Conservation (phyloP, 148 eudicot species). For the Rhododendron molle region DNA sequence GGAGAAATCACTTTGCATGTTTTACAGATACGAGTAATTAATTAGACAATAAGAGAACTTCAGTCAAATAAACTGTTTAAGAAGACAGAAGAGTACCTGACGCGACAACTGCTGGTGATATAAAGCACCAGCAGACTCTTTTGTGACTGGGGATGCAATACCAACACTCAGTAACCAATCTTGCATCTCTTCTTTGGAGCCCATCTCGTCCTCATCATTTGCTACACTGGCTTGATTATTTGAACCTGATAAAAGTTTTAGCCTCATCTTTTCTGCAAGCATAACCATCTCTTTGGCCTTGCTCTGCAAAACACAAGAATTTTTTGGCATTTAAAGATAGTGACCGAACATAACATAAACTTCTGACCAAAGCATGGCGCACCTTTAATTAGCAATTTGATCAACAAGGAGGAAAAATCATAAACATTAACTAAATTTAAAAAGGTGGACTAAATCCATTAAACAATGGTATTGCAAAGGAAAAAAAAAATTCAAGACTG, state of each 20-base stretch:
- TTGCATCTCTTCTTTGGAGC: constrained; percentile 95
- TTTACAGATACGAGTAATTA: background rate
- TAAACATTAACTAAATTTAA: background rate
- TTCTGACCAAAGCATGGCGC: background rate
- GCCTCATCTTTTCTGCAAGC: constrained; percentile 95
- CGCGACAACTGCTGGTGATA: constrained; percentile 97
- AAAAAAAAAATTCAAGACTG: background rate
- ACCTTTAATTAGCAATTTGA: background rate
- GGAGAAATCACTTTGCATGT: background rate
- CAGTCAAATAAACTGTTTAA: background rate
- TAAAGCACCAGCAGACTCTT: constrained; percentile 95
- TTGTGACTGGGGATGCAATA: constrained; percentile 96
- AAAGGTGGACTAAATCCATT: background rate
- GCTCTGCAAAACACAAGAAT: constrained; percentile 38
- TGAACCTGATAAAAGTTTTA: constrained; percentile 73
- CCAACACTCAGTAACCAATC: constrained; percentile 95
- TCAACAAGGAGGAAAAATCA: background rate
- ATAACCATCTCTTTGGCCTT: constrained; percentile 99
- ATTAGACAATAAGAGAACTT: background rate
- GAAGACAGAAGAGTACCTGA: constrained; percentile 54
- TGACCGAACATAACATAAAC: background rate
- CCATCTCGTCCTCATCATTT: constrained; percentile 70
- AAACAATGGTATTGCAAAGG: background rate
- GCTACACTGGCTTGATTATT: constrained; percentile 42
- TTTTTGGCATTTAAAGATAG: background rate